Evolutionary conservation across 345 rosid genomes (phyloP).

Genomic region (Eucalyptus coolabah): DNA sequence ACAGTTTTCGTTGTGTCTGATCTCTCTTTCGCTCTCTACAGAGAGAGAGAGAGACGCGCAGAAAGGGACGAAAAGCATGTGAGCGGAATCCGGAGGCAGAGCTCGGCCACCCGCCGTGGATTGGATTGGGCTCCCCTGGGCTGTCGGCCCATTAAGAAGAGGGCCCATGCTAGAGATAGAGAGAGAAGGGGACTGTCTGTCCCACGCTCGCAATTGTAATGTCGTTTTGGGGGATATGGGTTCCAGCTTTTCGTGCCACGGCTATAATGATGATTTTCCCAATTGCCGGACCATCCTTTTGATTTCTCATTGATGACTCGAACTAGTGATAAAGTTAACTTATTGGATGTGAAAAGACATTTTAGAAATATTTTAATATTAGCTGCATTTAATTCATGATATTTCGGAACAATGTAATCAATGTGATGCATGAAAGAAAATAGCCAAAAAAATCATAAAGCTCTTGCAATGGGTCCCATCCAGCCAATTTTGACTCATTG

Average conservation of each 20-base stretch:
- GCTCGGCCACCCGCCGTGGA: background rate
- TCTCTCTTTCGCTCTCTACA: background rate
- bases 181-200: background rate
- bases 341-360: too few relatives aligned
- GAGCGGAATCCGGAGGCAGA: background rate
- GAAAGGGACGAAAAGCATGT: background rate
- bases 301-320: too few relatives aligned
- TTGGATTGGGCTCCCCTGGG: background rate
- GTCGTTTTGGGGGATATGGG: background rate
- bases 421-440: too few relatives aligned
- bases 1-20: background rate
- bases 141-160: background rate
- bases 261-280: background rate
- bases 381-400: too few relatives aligned
- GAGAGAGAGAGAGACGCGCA: background rate
- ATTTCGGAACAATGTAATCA: too few relatives aligned
- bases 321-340: too few relatives aligned
- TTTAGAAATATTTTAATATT: too few relatives aligned
- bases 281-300: too few relatives aligned
- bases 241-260: background rate
- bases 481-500: accelerated
- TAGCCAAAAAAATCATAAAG: too few relatives aligned
- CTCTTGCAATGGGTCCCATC: accelerated
- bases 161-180: background rate
- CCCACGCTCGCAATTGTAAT: background rate